A percentile compares a stretch with the other conserved stretches of the same genome.
These are phyloP conservation scores for Lentinula sp. DNA, from an alignment of 768 basidiomycete genomes.

Conservation along the genomic window DNA sequence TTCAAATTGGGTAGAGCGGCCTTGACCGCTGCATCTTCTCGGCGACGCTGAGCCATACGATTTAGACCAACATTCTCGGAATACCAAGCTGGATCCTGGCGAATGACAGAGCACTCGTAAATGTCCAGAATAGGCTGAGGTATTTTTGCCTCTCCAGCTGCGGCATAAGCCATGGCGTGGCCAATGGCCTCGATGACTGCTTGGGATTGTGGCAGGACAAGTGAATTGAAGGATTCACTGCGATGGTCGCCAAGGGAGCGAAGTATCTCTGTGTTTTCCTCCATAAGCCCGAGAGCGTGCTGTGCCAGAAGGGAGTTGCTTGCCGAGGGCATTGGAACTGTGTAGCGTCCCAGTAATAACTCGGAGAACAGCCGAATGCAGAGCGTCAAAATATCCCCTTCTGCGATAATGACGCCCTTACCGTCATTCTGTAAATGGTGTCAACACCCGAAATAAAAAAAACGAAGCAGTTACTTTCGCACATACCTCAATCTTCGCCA, in stretches of 20 bases:
- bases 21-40: constrained; percentile 40
- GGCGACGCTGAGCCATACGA: constrained; percentile 39
- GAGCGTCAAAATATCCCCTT: constrained; percentile 45
- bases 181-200: constrained; percentile 54
- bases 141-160: constrained; percentile 36
- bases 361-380: constrained; percentile 57
- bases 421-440: constrained; percentile 29
- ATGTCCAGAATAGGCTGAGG: constrained; percentile 47
- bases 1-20: constrained; percentile 37
- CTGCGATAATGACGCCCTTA: constrained; percentile 56
- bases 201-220: constrained; percentile 52
- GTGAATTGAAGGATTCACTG: constrained; percentile 42
- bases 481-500: constrained; percentile 47
- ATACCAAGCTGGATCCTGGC: constrained; percentile 56
- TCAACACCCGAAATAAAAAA: background rate
- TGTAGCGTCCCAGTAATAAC: constrained; percentile 48
- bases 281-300: constrained; percentile 40
- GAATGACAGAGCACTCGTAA: constrained; percentile 47
- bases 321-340: constrained; percentile 43
- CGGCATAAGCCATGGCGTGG: constrained; percentile 55
- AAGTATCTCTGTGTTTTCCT: constrained; percentile 39
- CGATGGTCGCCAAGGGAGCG: constrained; percentile 37
- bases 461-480: background rate
- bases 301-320: constrained; percentile 46
- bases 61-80: constrained; percentile 44